Percentiles rank a stretch among this genome's conserved stretches.
These are phyloP conservation scores for Magnusiomyces clavatus DNA, from an alignment of 1,139 yeast genomes.

Conservation along the genomic window DNA sequence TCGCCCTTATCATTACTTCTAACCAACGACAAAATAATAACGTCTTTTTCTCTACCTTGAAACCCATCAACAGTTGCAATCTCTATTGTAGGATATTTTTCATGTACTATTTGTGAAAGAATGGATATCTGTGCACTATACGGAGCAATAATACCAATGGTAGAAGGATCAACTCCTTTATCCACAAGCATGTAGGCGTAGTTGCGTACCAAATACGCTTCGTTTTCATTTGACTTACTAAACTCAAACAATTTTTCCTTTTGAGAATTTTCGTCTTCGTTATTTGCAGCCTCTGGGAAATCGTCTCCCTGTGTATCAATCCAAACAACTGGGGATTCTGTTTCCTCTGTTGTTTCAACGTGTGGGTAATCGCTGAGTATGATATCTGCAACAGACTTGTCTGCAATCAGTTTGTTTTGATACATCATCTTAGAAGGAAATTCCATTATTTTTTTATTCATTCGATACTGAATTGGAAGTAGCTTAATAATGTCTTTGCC, in stretches of 20 bases:
- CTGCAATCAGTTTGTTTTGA: conserved; percentile 55
- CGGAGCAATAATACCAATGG: conserved; percentile 81
- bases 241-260: conserved; percentile 23
- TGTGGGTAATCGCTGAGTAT: conserved; percentile 48
- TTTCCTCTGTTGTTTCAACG: conserved; percentile 41
- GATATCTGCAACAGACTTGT: conserved; percentile 46
- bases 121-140: conserved; percentile 78
- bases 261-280: conserved; percentile 24
- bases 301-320: conserved; percentile 85
- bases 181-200: conserved; percentile 53
- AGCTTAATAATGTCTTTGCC: conserved; percentile 48
- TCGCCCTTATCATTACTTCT: conserved; percentile 60
- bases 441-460: conserved; percentile 71
- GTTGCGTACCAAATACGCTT: conserved; percentile 49
- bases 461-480: conserved; percentile 75
- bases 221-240: conserved; percentile 63
- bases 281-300: conserved; percentile 48
- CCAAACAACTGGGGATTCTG: conserved; percentile 55
- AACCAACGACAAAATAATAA: conserved; percentile 71
- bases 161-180: conserved; percentile 38
- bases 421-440: conserved; percentile 71
- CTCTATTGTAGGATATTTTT: conserved; percentile 54
- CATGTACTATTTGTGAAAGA: conserved; percentile 39
- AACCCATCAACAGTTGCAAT: conserved; percentile 87
- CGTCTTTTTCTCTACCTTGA: conserved; percentile 88